Conservation (phyloP, 2,329 filamentous ascomycete species). For the Thelonectria blattea region DNA sequence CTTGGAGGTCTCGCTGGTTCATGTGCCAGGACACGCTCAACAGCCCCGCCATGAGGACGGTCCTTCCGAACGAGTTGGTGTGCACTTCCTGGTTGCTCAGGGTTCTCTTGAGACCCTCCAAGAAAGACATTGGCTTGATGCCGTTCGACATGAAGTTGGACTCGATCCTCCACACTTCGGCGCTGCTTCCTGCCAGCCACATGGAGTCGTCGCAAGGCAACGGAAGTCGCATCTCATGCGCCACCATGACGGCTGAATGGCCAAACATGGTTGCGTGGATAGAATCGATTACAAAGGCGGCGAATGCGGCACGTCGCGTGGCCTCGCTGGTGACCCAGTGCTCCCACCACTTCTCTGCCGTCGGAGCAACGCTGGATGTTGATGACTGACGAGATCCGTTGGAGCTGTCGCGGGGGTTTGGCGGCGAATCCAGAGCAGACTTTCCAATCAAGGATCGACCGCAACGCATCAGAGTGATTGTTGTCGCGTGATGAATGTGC, state of each 20-base stretch:
- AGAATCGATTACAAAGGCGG: slow-evolving; percentile 92
- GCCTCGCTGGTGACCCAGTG: slow-evolving; percentile 96
- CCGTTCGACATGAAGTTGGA: slow-evolving; percentile 80
- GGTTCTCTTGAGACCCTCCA: slow-evolving; percentile 89
- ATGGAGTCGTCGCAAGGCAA: slow-evolving; percentile 91
- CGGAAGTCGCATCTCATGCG: slow-evolving; percentile 90
- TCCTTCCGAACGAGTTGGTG: slow-evolving; percentile 92
- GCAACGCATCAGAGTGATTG: slow-evolving; percentile 91
- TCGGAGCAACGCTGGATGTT: slow-evolving; percentile 67
- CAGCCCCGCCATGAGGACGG: slow-evolving; percentile 91
- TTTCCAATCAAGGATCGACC: slow-evolving; percentile 90
- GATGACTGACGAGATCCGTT: slow-evolving; percentile 66
- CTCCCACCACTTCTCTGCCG: slow-evolving; percentile 90
- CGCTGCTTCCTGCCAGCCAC: slow-evolving; percentile 88
- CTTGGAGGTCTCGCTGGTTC: slow-evolving; percentile 93
- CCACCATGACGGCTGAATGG: slow-evolving; percentile 95
- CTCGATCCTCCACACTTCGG: slow-evolving; percentile 85
- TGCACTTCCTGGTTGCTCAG: slow-evolving; percentile 84
- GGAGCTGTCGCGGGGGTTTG: slow-evolving; percentile 67
- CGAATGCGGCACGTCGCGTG: slow-evolving; percentile 87
- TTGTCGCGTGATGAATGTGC: slow-evolving; percentile 96
- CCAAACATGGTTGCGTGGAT: slow-evolving; percentile 98
- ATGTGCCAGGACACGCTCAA: slow-evolving; percentile 97
- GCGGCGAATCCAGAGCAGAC: slow-evolving; percentile 83
- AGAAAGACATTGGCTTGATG: slow-evolving; percentile 83